Conservation (phyloP, 1,284 basidiomycete genomes). For the Boletus subluridellus region DNA sequence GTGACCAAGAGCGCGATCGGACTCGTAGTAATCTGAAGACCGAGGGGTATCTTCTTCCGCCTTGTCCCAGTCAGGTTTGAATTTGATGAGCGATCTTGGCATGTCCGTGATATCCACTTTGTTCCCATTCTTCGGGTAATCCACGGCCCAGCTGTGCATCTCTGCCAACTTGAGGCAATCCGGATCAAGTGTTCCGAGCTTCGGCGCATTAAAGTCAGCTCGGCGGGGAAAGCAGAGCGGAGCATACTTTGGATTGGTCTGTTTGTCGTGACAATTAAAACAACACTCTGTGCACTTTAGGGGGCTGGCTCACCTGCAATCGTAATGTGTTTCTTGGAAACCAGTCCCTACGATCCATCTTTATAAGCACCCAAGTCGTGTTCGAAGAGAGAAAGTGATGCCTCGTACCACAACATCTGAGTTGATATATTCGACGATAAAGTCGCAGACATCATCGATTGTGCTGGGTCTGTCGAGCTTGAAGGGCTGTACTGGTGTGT, state of each 20-base stretch:
- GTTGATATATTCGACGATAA: conserved; percentile 79
- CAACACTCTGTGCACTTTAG: neutral
- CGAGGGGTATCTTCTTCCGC: conserved; percentile 59
- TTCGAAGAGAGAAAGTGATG: neutral
- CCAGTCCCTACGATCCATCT: conserved; percentile 48
- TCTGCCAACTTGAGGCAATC: conserved; percentile 62
- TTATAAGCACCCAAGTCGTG: conserved; percentile 1
- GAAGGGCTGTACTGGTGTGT: conserved; percentile 41
- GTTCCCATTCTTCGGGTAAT: conserved; percentile 70
- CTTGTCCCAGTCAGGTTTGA: conserved; percentile 74
- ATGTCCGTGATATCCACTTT: conserved; percentile 53
- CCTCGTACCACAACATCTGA: conserved; percentile 64
- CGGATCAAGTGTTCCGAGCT: conserved; percentile 66
- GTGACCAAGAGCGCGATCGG: conserved; percentile 61
- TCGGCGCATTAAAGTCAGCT: conserved; percentile 1
- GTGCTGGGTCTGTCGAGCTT: conserved; percentile 54
- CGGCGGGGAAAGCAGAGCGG: neutral
- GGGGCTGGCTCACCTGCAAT: conserved; percentile 52
- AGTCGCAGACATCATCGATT: conserved; percentile 74
- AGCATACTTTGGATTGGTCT: conserved; percentile 64
- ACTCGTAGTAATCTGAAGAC: conserved; percentile 65
- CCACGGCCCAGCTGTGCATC: conserved; percentile 67
- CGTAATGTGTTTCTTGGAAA: conserved; percentile 66
- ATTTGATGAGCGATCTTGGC: conserved; percentile 52
- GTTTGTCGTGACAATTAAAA: neutral